Evolutionary conservation across 2,329 filamentous ascomycete genomes (phyloP).

Genomic region (Pseudocercospora cruenta): DNA sequence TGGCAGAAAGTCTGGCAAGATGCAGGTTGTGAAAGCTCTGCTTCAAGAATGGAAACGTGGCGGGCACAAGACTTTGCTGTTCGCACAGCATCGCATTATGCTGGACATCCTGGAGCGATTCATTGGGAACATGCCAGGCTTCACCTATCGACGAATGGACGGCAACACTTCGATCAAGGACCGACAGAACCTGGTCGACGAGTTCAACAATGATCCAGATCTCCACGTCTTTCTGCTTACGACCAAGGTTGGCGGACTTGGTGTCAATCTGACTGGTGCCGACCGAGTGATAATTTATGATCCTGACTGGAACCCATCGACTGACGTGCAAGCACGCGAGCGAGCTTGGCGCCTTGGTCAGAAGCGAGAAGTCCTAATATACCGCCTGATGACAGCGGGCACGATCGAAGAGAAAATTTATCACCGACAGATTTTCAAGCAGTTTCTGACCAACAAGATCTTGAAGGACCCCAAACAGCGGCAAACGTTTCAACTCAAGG

Average conservation of each 20-base stretch:
- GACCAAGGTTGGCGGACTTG: slow-evolving; percentile 91
- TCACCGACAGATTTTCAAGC: slow-evolving; percentile 97
- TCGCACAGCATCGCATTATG: slow-evolving; percentile 93
- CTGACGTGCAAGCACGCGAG: slow-evolving; percentile 91
- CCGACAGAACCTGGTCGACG: slow-evolving; percentile 87
- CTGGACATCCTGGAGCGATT: slow-evolving; percentile 90
- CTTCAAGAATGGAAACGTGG: slow-evolving; percentile 86
- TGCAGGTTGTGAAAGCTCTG: slow-evolving; percentile 89
- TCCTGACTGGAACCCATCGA: slow-evolving; percentile 98
- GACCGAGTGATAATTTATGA: slow-evolving; percentile 98
- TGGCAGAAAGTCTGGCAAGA: slow-evolving; percentile 82
- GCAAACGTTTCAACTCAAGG: slow-evolving; percentile 84
- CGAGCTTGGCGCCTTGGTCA: slow-evolving; percentile 94
- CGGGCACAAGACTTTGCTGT: slow-evolving; percentile 92
- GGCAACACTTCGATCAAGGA: slow-evolving; percentile 85
- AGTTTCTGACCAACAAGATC: slow-evolving; percentile 96
- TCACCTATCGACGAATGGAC: slow-evolving; percentile 89
- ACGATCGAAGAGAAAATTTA: slow-evolving; percentile 99
- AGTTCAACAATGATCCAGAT: slow-evolving; percentile 80
- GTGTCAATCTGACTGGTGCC: slow-evolving; percentile 91
- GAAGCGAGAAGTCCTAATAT: slow-evolving; percentile 92
- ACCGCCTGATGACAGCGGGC: slow-evolving; percentile 94
- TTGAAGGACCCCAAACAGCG: slow-evolving; percentile 91
- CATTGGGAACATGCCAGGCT: slow-evolving; percentile 66
- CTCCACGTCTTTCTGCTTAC: slow-evolving; percentile 91